phyloP scores from a whole-genome alignment of 163 green algal genomes.

The Botryococcus braunii region DNA sequence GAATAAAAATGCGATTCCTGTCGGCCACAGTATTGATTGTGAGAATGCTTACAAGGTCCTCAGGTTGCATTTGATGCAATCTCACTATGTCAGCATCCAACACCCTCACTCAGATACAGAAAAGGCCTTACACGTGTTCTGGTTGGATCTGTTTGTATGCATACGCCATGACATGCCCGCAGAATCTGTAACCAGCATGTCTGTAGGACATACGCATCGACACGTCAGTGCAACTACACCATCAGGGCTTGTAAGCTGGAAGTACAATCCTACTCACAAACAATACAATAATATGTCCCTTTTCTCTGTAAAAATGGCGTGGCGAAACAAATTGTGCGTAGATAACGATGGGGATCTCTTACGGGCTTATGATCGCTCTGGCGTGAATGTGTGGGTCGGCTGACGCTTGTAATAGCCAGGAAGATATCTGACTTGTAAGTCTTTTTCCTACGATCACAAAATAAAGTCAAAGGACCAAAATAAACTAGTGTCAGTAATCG shows the following conservation, averaged over 20 bases:
- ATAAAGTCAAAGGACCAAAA: background rate
- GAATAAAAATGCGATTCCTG: slow-evolving; percentile 82
- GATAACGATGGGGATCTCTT: background rate
- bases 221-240: no score
- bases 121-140: slow-evolving; percentile 50
- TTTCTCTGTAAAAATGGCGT: background rate
- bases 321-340: background rate
- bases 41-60: background rate
- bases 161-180: slow-evolving; percentile 79
- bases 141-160: slow-evolving; percentile 77
- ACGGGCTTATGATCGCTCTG: slow-evolving; percentile 11
- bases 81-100: background rate
- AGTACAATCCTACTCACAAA: no score
- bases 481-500: no score
- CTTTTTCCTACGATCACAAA: background rate
- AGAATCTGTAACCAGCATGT: slow-evolving; percentile 85
- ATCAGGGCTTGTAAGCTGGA: no score
- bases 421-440: background rate
- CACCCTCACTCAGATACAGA: background rate
- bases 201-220: slow-evolving; percentile 24
- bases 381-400: background rate
- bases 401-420: background rate
- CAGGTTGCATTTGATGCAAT: no score
- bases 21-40: background rate
- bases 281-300: background rate